Conservation (phyloP, 345 rosid genomes). For the Rhodamnia rubescens region DNA sequence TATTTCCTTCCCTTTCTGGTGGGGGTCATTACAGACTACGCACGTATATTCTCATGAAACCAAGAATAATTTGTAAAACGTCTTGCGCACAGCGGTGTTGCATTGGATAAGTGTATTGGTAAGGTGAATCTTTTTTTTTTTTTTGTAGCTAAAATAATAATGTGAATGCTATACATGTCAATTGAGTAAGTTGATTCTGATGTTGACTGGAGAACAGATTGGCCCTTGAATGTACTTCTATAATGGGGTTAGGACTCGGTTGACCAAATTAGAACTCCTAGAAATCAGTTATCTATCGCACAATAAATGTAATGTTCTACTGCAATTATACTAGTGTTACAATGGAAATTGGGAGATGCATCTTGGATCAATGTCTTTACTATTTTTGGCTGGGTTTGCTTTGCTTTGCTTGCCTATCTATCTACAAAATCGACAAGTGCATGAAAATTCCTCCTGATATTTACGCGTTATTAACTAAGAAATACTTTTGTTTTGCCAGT, state of each 20-base stretch:
- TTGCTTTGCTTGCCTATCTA: neutral
- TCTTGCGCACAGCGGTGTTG: neutral
- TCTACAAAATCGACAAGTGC: neutral
- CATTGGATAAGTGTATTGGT: neutral
- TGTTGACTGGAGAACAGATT: neutral
- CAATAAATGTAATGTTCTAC: neutral
- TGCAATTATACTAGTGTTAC: neutral
- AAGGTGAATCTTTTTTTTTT: neutral
- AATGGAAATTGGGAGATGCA: neutral
- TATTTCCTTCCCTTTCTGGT: neutral
- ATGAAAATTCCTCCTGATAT: neutral
- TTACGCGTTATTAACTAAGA: neutral
- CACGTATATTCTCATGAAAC: neutral
- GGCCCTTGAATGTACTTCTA: neutral
- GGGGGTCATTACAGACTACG: neutral
- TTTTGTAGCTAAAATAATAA: neutral
- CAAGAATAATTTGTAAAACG: neutral
- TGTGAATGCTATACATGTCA: neutral
- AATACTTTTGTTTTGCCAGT: conserved; percentile 11
- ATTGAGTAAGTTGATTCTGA: neutral
- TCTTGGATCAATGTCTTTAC: neutral
- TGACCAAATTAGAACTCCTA: neutral
- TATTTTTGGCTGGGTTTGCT: neutral
- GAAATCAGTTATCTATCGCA: neutral
- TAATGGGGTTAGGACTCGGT: neutral